A percentile compares a stretch with the other conserved stretches of the same genome.
These are phyloP conservation scores for Neolentinus lepideus DNA, from an alignment of 1,284 basidiomycete species.

Conservation along the genomic window DNA sequence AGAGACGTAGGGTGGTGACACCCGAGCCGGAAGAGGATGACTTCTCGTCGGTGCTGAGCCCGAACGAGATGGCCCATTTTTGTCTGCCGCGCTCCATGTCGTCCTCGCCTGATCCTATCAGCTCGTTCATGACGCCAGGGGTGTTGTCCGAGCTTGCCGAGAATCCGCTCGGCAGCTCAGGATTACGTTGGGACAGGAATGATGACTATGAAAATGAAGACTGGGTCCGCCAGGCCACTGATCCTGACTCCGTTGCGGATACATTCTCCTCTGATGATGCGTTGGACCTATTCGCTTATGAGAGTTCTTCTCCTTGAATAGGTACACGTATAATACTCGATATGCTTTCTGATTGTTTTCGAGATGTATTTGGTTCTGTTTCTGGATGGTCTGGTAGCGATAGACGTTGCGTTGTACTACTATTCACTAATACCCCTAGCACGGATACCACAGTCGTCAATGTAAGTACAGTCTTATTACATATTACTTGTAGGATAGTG, in stretches of 20 bases:
- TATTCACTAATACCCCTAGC: no score
- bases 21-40: background rate
- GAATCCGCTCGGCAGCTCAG: background rate
- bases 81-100: background rate
- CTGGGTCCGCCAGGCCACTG: conserved; percentile 9
- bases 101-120: background rate
- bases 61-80: background rate
- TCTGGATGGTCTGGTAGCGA: no score
- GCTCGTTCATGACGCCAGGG: background rate
- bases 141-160: background rate
- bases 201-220: conserved; percentile 3
- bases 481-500: no score
- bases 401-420: no score
- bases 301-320: background rate
- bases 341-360: background rate
- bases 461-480: no score
- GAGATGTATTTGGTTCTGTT: background rate
- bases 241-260: background rate
- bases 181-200: background rate
- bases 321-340: background rate
- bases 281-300: conserved; percentile 40
- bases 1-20: background rate
- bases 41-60: background rate
- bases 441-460: no score
- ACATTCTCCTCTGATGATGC: conserved; percentile 39